A percentile compares a stretch with the other conserved stretches of the same genome.
phyloP scores from a whole-genome alignment of 352 stramenopile genomes.

The Aphanomyces invadans region DNA sequence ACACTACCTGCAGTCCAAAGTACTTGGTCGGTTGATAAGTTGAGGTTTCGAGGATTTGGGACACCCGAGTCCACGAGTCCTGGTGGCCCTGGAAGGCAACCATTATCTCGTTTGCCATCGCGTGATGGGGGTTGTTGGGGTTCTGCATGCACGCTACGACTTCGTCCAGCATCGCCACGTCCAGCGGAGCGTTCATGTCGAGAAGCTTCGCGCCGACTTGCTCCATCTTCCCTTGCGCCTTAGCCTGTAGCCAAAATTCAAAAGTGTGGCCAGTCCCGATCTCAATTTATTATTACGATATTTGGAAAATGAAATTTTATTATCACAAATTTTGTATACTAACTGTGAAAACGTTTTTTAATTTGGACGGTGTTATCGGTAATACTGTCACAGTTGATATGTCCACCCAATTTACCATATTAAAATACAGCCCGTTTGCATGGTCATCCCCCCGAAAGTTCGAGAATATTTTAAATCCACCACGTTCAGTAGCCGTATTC shows the following conservation, averaged over 20 bases:
- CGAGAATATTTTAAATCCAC: not conserved
- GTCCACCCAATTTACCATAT: conserved; percentile 1
- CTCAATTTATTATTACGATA: not conserved
- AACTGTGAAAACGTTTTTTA: not conserved
- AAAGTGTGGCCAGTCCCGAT: conserved; percentile 12
- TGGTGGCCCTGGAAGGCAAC: conserved; percentile 90
- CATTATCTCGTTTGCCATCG: conserved; percentile 90
- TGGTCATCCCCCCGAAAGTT: not conserved
- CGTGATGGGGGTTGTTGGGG: conserved; percentile 89
- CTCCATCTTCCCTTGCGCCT: conserved; percentile 54
- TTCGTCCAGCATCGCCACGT: conserved; percentile 94
- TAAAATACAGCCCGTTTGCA: not conserved
- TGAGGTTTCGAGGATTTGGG: conserved; percentile 95
- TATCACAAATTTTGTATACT: not conserved
- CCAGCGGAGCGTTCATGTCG: conserved; percentile 93
- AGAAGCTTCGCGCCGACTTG: conserved; percentile 86
- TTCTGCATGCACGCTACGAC: conserved; percentile 96
- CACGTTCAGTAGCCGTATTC: not conserved
- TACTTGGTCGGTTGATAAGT: conserved; percentile 86
- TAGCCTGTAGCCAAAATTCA: conserved; percentile 18
- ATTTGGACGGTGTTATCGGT: not conserved
- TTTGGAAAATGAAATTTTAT: not conserved
- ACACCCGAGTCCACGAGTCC: conserved; percentile 88
- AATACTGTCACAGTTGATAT: conserved; percentile 1
- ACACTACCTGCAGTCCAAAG: conserved; percentile 82